Base-by-base conservation (phyloP, 306 rosid genomes). In the Corylus avellana region DNA sequence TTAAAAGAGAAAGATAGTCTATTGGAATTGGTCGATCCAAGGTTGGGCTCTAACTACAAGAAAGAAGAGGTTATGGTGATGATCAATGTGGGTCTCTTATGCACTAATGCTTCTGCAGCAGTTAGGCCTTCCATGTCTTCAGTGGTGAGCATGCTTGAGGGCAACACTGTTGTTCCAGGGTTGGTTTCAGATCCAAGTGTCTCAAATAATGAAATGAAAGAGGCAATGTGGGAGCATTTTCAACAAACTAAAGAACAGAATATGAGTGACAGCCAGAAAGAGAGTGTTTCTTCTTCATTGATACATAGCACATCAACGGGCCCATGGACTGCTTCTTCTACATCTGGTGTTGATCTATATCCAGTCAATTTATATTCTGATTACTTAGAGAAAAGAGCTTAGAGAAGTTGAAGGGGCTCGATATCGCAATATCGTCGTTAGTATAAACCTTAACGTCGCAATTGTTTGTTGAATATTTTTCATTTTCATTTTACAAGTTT, bases 121-220 rank as follows among this genome's bases (percentile, higher is more conserved):
- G 62, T 12, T 14, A 83, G 91, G 79, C 86, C 91, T 35, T 5
- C 69, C 2, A 88, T 88, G 89, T 85, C 91, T 14, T 68, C 72
- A 1, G 91, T 81, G 53, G 87, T 88, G 75, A 78, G 89, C 80
- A 81, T 88, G 80, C 81, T 88, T n/a, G 87, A 85, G 74, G 89
- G 91, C 37, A 61, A 27, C 18, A 37, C 27, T 66, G 64, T 46
- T 32, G 62, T 83, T 39, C 50, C 80, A 35, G 86, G 82, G 37
- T 6, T 78, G 44, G 72, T 59, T 25, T 57, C 39, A 12, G 69
- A 79, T 71, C 44, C 70, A 4, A 57, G 46, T 32, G 49, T 74
- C 8, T 27, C 67, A 4, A 55, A 22, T 51, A 64, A 75, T 74
- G 88, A 78, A 51, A 74, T 74, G 17, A 74, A 25, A 29, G 64